Base-by-base conservation (phyloP, 441 rosid species). In the Pelargonium cotyledonis region DNA sequence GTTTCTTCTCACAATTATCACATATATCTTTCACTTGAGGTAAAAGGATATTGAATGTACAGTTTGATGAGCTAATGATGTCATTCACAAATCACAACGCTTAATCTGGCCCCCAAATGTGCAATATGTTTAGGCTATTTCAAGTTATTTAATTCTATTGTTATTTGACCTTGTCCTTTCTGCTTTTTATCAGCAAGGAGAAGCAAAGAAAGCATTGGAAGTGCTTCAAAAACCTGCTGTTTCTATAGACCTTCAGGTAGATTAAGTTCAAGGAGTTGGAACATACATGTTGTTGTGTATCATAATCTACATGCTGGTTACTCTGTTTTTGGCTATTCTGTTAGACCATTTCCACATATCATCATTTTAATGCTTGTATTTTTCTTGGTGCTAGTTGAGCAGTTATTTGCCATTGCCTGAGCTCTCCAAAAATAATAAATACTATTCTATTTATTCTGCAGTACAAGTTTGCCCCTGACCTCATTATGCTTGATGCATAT, bases 381-480 rank as follows among this genome's bases (percentile, higher is more conserved):
- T 65, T 55, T 66, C n/a, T 29, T 65, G 5, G 9, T 68, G 44
- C 16, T 68, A 55, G 75, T 67, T 68, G 41, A 58, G 18, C 61
- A 65, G 31, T 41, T 65, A 29, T 74, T 62, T 62, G 65, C 65
- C 65, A 23, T 11, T 14, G 65, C 65, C 43, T 11, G 58, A 49
- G 73, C 68, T 66, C 23, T 77, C 60, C 62, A 66, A 70, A 67
- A 70, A 68, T 29, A 63, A 62, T 77, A 29, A 76, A 69, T 26
- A 68, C 19, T 49, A 55, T 68, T 26, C 26, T 76, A 57, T 70
- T 78, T 68, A 67, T 66, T 69, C 75, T 81, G 88, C 95, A 95
- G 99, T 95, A 95, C 82, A 92, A 92, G 81, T 95, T 90, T 80
- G 93, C 95, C n/a, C 90, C 99, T 10, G 96, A 95, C 23, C 96